Evolutionary conservation across 2,329 filamentous ascomycete genomes (phyloP).

Genomic region (Epichloe sp.): DNA sequence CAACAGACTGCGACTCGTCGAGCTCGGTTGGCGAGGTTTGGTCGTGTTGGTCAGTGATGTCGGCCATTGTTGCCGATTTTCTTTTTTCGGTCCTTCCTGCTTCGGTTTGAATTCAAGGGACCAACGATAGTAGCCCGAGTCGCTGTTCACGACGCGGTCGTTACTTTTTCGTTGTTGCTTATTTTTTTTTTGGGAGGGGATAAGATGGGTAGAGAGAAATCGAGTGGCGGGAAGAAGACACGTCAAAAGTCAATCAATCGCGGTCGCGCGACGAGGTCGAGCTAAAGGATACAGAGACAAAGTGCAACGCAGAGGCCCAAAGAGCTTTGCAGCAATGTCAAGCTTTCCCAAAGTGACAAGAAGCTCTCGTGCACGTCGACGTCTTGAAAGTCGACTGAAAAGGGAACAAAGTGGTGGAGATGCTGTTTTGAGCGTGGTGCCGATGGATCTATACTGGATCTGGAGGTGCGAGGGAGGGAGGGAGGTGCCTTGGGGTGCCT

Average conservation of each 20-base stretch:
- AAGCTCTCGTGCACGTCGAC: conserved; percentile 13
- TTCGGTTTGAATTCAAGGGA: not conserved
- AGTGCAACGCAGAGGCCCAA: not conserved
- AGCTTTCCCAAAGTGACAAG: conserved; percentile 15
- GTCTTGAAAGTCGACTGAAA: conserved; percentile 23
- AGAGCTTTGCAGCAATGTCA: conserved; percentile 1
- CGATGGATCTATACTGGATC: conserved; percentile 54
- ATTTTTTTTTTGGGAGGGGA: not conserved
- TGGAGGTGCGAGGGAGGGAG: conserved; percentile 39
- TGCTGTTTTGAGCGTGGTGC: conserved; percentile 52
- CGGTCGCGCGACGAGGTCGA: not conserved
- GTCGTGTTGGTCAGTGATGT: conserved; percentile 67
- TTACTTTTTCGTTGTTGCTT: not conserved
- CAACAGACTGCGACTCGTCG: conserved; percentile 57
- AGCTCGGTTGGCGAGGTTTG: conserved; percentile 62
- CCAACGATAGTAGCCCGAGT: conserved; percentile 2
- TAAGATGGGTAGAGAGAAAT: not conserved
- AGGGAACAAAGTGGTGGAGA: conserved; percentile 45
- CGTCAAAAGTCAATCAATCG: conserved; percentile 2
- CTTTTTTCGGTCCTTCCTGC: not conserved
- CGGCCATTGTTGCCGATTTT: conserved; percentile 44
- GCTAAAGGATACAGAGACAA: not conserved
- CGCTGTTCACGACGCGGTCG: conserved; percentile 1
- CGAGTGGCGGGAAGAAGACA: conserved; percentile 1
- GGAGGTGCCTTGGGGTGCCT: conserved; percentile 34